A percentile compares a stretch with the other conserved stretches of the same genome.
Conservation (phyloP, 2,329 filamentous ascomycete genomes). For the Tolypocladium cylindrosporum region DNA sequence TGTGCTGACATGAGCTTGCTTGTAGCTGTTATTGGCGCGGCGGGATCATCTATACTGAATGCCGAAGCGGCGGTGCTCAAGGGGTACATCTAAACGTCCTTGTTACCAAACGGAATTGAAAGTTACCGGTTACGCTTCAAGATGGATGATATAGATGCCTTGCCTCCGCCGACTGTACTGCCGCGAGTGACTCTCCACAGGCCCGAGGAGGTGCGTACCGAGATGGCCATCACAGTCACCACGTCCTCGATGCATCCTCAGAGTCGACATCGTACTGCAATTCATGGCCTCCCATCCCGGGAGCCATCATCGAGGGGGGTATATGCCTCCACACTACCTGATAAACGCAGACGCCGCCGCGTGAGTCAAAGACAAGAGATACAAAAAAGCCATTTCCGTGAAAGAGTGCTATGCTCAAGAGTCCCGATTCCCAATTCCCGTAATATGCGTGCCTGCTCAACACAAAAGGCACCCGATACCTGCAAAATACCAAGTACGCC, state of each 20-base stretch:
- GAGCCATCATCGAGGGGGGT: constrained; percentile 1
- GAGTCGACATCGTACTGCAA: not conserved
- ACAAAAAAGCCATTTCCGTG: not conserved
- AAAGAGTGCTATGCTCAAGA: not conserved
- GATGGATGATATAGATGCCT: not conserved
- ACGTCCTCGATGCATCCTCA: not conserved
- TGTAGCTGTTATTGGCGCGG: constrained; percentile 78
- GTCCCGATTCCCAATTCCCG: not conserved
- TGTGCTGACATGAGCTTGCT: not conserved
- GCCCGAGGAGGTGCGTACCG: not conserved
- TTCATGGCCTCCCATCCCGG: not conserved
- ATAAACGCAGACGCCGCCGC: not conserved
- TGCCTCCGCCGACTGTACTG: not conserved
- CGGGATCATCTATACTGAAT: constrained; percentile 92
- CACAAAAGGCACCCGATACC: not conserved
- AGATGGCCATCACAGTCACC: not conserved
- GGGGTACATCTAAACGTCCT: constrained; percentile 55
- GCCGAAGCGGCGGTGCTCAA: constrained; percentile 87
- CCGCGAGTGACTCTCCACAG: no score
- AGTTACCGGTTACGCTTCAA: not conserved
- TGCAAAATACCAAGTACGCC: constrained; percentile 2
- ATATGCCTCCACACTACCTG: constrained; percentile 1
- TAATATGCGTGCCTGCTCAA: constrained; percentile 1
- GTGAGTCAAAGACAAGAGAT: not conserved
- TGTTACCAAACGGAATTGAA: not conserved